Conservation (phyloP, 2,329 filamentous ascomycete genomes). For the Aspergillus pseudoviridinutans region DNA sequence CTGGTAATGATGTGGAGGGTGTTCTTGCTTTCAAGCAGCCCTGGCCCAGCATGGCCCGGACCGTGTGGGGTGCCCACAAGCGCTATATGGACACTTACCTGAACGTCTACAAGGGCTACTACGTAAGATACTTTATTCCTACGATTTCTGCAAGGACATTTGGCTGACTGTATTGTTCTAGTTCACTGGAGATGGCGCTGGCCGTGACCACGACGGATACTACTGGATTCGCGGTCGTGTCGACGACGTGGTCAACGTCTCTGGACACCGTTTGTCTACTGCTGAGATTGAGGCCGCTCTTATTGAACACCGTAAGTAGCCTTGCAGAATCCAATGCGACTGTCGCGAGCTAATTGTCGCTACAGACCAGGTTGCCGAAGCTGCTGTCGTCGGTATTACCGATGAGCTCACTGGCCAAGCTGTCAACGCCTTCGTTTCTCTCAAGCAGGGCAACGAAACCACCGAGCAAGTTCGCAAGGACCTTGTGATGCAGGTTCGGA, state of each 20-base stretch:
- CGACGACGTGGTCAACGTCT: conserved; percentile 97
- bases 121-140: conserved; percentile 58
- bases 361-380: conserved; percentile 67
- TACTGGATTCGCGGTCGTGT: conserved; percentile 99
- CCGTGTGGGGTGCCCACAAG: conserved; percentile 96
- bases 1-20: conserved; percentile 95
- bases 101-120: conserved; percentile 97
- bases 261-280: conserved; percentile 90
- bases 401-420: conserved; percentile 97
- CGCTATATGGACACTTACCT: conserved; percentile 98
- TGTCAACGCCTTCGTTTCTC: conserved; percentile 90
- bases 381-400: conserved; percentile 86
- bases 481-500: conserved; percentile 87
- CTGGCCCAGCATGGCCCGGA: conserved; percentile 98
- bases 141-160: too few species aligned
- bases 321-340: too few species aligned
- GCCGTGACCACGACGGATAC: conserved; percentile 94
- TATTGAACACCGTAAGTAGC: conserved; percentile 70
- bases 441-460: conserved; percentile 78
- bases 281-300: conserved; percentile 97
- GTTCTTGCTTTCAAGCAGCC: conserved; percentile 95
- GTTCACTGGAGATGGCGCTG: conserved; percentile 73
- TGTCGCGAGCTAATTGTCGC: conserved; percentile 14
- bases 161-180: conserved; percentile 19
- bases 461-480: conserved; percentile 86